Percentiles rank a stretch among this genome's conserved stretches.
Conservation (phyloP, 176 grass and related monocot species). For the Aegilops longissima region DNA sequence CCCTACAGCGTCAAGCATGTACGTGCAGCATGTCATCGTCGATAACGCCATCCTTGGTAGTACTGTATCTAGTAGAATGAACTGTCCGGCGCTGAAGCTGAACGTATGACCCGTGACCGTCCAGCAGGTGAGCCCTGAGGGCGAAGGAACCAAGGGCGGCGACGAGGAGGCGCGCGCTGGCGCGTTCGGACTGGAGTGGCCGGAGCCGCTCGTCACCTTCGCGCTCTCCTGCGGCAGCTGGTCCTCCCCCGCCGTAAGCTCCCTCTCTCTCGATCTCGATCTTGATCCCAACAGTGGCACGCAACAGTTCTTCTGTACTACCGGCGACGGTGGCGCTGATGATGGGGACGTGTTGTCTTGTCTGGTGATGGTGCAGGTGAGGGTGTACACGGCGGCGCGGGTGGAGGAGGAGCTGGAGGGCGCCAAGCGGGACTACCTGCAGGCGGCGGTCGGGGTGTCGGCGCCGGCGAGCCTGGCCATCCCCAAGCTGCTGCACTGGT, state of each 20-base stretch:
- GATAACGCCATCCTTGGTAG: neutral
- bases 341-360: neutral
- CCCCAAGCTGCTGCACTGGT: constrained; percentile 93
- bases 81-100: neutral
- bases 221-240: constrained; percentile 93
- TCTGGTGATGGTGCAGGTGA: constrained; percentile 43
- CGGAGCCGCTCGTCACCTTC: constrained; percentile 89
- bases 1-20: constrained; percentile 85
- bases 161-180: constrained; percentile 38
- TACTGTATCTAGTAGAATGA: neutral
- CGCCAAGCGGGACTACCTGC: constrained; percentile 81
- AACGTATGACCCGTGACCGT: neutral
- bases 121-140: constrained; percentile 37
- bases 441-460: constrained; percentile 70
- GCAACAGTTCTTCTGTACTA: neutral
- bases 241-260: constrained; percentile 89
- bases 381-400: constrained; percentile 73
- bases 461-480: constrained; percentile 59
- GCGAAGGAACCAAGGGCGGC: constrained; percentile 25
- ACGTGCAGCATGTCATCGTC: constrained; percentile 1
- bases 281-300: neutral
- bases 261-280: neutral
- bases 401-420: constrained; percentile 86
- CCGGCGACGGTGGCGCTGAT: neutral
- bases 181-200: constrained; percentile 83